phyloP scores from a whole-genome alignment of 495 filamentous ascomycete genomes.

The Cairneyella variabilis region DNA sequence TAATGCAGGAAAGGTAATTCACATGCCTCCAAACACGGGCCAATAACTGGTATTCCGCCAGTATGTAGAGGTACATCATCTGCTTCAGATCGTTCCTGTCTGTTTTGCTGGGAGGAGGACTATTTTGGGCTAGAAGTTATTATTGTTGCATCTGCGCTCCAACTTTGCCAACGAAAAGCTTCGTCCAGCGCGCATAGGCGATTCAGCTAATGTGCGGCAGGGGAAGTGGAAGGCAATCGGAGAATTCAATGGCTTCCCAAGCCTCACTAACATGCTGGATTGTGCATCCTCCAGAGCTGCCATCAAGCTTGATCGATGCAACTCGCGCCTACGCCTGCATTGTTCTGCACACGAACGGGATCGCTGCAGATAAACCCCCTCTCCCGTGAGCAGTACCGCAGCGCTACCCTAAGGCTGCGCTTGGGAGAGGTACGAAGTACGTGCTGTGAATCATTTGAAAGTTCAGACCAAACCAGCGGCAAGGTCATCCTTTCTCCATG shows the following conservation, averaged over 20 bases:
- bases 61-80: slow-evolving; percentile 4
- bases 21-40: background rate
- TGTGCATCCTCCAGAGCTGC: slow-evolving; percentile 14
- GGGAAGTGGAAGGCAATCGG: slow-evolving; percentile 9
- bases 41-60: background rate
- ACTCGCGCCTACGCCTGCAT: slow-evolving; percentile 5
- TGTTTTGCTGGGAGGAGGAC: background rate
- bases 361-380: too few species aligned
- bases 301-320: slow-evolving; percentile 16
- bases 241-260: slow-evolving; percentile 8
- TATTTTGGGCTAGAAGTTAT: background rate
- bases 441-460: background rate
- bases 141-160: slow-evolving; percentile 22
- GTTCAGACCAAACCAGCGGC: background rate
- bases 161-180: slow-evolving; percentile 21
- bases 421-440: background rate
- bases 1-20: background rate
- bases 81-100: background rate
- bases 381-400: too few species aligned
- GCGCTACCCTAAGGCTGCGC: background rate
- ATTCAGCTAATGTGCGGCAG: slow-evolving; percentile 6
- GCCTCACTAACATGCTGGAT: slow-evolving; percentile 16
- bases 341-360: slow-evolving; percentile 13
- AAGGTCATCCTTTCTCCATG: too few species aligned
- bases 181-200: slow-evolving; percentile 16